Evolutionary conservation across 2,329 filamentous ascomycete species (phyloP).

Genomic region (Botrytis medusae): DNA sequence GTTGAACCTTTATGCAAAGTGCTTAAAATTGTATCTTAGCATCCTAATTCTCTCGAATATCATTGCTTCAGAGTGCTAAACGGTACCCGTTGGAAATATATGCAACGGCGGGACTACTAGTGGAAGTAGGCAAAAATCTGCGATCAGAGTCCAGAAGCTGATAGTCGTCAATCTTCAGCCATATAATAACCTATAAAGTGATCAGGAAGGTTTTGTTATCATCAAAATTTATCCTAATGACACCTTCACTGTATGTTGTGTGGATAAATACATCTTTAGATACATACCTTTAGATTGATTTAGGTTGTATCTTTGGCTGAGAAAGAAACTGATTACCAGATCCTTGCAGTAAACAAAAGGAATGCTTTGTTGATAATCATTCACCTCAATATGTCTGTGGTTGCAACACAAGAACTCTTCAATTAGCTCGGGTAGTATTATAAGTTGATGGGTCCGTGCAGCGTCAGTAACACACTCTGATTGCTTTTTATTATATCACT

Average conservation of each 20-base stretch:
- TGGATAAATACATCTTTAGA: not conserved
- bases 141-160: not conserved
- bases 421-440: not conserved
- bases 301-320: not conserved
- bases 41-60: not conserved
- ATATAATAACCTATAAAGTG: not conserved
- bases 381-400: not conserved
- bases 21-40: not conserved
- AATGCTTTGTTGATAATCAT: not conserved
- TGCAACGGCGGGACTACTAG: not conserved
- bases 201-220: not conserved
- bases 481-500: not conserved
- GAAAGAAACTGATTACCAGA: not conserved
- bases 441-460: not conserved
- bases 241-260: not conserved
- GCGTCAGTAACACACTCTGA: not conserved
- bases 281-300: not conserved
- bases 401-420: not conserved
- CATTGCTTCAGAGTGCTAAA: not conserved
- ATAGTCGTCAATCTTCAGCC: not conserved
- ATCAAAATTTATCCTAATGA: not conserved
- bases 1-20: not conserved
- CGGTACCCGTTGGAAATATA: not conserved
- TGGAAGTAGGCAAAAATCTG: not conserved
- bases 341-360: too few relatives aligned